Percentiles rank a stretch among this genome's conserved stretches.
Evolutionary conservation across 2,329 filamentous ascomycete genomes (phyloP).

Genomic region (Monilinia polystroma): DNA sequence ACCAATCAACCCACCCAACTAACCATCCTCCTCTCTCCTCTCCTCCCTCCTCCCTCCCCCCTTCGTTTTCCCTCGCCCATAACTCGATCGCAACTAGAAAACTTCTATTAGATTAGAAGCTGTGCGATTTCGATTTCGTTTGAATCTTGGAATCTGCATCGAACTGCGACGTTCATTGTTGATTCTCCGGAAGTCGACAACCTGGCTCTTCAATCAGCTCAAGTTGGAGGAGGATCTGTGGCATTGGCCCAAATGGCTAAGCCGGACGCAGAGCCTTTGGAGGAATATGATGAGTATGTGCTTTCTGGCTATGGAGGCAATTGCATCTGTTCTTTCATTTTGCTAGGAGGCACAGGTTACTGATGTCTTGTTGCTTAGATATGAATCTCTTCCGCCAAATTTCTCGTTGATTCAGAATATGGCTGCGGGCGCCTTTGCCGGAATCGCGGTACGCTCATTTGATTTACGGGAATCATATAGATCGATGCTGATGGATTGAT

Average conservation of each 20-base stretch:
- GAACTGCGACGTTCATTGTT: slow-evolving; percentile 7
- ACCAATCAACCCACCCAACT: slow-evolving; percentile 7
- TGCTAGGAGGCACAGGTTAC: slow-evolving; percentile 22
- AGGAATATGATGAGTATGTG: slow-evolving; percentile 64
- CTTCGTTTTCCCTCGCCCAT: not conserved
- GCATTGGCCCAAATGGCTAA: slow-evolving; percentile 70
- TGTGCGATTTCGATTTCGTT: not conserved
- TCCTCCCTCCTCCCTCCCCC: too few relatives aligned
- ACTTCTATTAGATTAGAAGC: slow-evolving; percentile 12
- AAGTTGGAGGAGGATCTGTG: slow-evolving; percentile 62
- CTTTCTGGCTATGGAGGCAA: slow-evolving; percentile 19
- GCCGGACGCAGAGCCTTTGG: slow-evolving; percentile 61
- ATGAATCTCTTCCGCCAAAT: slow-evolving; percentile 91
- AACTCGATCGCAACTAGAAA: not conserved
- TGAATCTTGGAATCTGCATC: not conserved
- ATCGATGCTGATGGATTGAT: slow-evolving; percentile 27
- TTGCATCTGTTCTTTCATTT: slow-evolving; percentile 15
- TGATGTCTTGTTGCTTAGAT: slow-evolving; percentile 49
- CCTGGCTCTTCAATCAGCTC: slow-evolving; percentile 60
- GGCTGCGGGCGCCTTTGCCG: slow-evolving; percentile 92
- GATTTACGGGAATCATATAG: slow-evolving; percentile 26
- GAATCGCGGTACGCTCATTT: slow-evolving; percentile 44
- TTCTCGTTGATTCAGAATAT: slow-evolving; percentile 95
- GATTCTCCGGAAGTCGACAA: slow-evolving; percentile 46
- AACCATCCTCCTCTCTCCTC: not conserved